phyloP scores from a whole-genome alignment of 768 basidiomycete genomes.

The Cubamyces lactineus region DNA sequence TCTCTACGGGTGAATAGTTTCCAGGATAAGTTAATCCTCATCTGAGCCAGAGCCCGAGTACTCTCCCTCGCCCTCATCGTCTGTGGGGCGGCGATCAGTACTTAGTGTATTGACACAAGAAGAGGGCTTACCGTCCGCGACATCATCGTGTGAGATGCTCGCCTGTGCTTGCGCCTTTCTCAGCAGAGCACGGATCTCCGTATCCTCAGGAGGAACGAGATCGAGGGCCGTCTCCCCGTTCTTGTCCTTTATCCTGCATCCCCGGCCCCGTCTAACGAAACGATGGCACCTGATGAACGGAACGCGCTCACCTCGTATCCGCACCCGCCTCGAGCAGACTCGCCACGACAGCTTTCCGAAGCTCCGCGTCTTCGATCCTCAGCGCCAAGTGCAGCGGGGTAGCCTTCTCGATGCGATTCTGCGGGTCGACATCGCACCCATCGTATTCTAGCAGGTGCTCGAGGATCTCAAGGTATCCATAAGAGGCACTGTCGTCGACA shows the following conservation, averaged over 20 bases:
- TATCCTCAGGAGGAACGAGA: conserved; percentile 56
- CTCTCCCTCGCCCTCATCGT: conserved; percentile 37
- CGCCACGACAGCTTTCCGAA: conserved; percentile 57
- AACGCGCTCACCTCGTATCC: conserved; percentile 56
- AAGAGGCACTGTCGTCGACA: conserved; percentile 43
- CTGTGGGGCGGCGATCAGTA: not conserved
- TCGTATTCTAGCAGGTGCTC: conserved; percentile 76
- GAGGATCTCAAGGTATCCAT: conserved; percentile 64
- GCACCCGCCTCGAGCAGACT: conserved; percentile 81
- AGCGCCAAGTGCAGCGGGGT: conserved; percentile 84
- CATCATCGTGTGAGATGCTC: conserved; percentile 58
- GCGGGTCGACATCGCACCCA: conserved; percentile 79
- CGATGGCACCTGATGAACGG: not conserved
- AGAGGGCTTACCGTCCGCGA: conserved; percentile 57
- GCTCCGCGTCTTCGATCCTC: conserved; percentile 54
- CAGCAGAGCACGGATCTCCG: conserved; percentile 53
- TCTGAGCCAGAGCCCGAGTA: conserved; percentile 35
- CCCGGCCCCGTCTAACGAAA: not conserved
- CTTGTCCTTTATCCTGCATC: conserved; percentile 70
- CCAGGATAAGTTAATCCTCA: conserved; percentile 29
- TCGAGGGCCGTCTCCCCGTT: conserved; percentile 60
- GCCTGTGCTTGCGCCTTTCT: conserved; percentile 56
- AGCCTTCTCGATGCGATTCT: conserved; percentile 67
- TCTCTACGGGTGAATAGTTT: not conserved
- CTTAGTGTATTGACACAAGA: not conserved